These are phyloP conservation scores for Ascochyta clinopodiicola DNA, from an alignment of 2,329 filamentous ascomycete species.

Conservation along the genomic window DNA sequence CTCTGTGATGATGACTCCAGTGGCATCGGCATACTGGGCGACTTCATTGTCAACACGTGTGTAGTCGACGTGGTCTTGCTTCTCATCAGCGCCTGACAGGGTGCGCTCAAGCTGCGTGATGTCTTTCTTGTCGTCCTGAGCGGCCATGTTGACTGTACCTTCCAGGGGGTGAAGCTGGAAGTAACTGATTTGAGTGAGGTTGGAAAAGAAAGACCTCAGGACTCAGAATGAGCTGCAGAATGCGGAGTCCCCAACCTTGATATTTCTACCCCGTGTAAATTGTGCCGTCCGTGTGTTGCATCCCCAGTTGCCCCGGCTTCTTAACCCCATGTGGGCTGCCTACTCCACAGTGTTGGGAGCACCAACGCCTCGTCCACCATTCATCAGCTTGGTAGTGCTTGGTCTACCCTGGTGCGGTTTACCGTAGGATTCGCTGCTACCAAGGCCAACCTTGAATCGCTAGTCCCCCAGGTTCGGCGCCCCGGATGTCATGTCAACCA, in stretches of 20 bases:
- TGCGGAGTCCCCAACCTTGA: conserved; percentile 21
- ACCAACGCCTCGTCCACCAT: conserved; percentile 19
- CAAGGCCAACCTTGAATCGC: conserved; percentile 18
- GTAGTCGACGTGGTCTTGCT: conserved; percentile 63
- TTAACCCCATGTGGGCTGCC: conserved; percentile 29
- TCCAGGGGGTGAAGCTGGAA: conserved; percentile 16
- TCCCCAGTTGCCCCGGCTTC: conserved; percentile 26
- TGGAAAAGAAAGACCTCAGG: conserved; percentile 19
- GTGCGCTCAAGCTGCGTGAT: conserved; percentile 58
- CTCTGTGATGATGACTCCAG: conserved; percentile 60
- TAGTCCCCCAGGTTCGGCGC: conserved; percentile 14
- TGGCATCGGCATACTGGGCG: conserved; percentile 69
- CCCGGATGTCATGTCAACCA: conserved; percentile 22
- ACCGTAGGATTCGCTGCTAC: conserved; percentile 11
- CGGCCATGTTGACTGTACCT: conserved; percentile 30
- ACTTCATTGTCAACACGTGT: conserved; percentile 72
- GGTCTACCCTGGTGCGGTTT: conserved; percentile 15
- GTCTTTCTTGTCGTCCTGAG: conserved; percentile 37
- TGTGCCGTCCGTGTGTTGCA: conserved; percentile 23
- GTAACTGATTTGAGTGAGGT: conserved; percentile 13
- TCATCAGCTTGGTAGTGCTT: not conserved
- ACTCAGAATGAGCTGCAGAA: conserved; percentile 26
- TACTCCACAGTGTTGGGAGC: conserved; percentile 31
- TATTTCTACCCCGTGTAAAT: conserved; percentile 34
- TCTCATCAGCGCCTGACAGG: conserved; percentile 53